Percentiles rank a stretch among this genome's conserved stretches.
Conservation (phyloP, 306 rosid genomes). For the Lupinus albus region DNA sequence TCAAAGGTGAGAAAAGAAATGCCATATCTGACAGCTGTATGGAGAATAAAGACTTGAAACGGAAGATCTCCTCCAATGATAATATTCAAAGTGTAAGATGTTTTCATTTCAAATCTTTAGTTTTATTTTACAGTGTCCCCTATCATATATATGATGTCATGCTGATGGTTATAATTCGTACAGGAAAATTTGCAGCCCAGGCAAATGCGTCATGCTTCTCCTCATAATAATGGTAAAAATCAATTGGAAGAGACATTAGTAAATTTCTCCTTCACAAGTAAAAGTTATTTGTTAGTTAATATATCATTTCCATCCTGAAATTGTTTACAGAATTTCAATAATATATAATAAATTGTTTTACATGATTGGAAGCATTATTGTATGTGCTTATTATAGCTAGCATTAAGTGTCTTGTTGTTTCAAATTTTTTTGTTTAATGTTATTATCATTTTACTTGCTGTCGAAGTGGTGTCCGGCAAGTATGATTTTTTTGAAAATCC, state of each 20-base stretch:
- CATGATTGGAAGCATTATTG: conserved; percentile 2
- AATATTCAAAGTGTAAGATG: conserved; percentile 47
- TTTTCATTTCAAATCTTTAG: conserved; percentile 35
- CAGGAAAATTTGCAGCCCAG: conserved; percentile 65
- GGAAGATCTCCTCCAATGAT: conserved; percentile 60
- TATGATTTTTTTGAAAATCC: too few species aligned
- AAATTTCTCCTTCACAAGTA: conserved; percentile 8
- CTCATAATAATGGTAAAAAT: conserved; percentile 52
- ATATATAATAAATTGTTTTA: conserved; percentile 3
- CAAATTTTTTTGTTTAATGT: too few species aligned
- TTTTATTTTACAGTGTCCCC: conserved; percentile 19
- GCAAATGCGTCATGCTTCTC: conserved; percentile 40
- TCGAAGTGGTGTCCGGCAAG: too few species aligned
- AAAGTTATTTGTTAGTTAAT: conserved; percentile 27
- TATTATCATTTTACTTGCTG: too few species aligned
- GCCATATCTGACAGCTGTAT: conserved; percentile 40
- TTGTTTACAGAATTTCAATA: neutral
- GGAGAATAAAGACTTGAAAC: conserved; percentile 51
- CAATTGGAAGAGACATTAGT: conserved; percentile 27
- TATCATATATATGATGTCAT: conserved; percentile 25
- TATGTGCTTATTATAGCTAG: conserved; percentile 7
- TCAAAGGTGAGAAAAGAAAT: conserved; percentile 37
- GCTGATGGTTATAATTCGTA: conserved; percentile 40
- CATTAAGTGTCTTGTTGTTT: neutral
- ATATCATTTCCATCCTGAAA: conserved; percentile 5